Evolutionary conservation across 1,284 basidiomycete species (phyloP), one percentile per base, ranked within the genome.

Genomic region (Rhodofomes roseus): DNA sequence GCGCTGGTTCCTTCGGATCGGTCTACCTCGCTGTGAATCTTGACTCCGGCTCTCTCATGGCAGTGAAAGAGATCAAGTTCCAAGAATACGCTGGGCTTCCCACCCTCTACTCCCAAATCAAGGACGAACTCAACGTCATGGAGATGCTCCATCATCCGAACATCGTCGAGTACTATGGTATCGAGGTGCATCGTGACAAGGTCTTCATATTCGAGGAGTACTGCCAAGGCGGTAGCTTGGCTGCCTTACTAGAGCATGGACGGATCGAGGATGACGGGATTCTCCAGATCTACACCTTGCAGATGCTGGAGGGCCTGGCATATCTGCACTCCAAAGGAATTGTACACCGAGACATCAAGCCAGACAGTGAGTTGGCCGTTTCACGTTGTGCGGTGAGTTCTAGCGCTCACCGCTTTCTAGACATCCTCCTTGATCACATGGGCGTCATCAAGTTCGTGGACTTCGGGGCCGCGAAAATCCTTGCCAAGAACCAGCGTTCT

Each of bases 191-290:
- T 73, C 90, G 97, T 23, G 97, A 99, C 78, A 96, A 96, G 74
- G 95, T 99, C 12, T 99, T 97, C 78, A 98, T 99, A 66, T 99
- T 99, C 72, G 96, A 99, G 74, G 96, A 99, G 77, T 99, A 93
- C 74, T 99, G 97, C 72, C 93, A 96, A 70, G 96, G 96, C 41
- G 97, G 97, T 14, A 97, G 93, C 73, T 75, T 99, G 57, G 95
- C 93, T 1, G 84, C 92, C 51, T 77, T 98, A 56, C 78, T 99
- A 59, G 96, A 98, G 71, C 92, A 96, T 70, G 97, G 97, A 1
- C 81, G 95, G 55, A 95, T 99, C 63, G 96, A 98, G 72, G 96
- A 99, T 71, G 97, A 99, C 73, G 89, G 93, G 61, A 93, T 99
- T 64, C 89, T 96, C 54, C 95, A 97, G 73, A 85, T 98, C 3